phyloP scores from a whole-genome alignment of 345 rosid species.

The Balakata baccata region DNA sequence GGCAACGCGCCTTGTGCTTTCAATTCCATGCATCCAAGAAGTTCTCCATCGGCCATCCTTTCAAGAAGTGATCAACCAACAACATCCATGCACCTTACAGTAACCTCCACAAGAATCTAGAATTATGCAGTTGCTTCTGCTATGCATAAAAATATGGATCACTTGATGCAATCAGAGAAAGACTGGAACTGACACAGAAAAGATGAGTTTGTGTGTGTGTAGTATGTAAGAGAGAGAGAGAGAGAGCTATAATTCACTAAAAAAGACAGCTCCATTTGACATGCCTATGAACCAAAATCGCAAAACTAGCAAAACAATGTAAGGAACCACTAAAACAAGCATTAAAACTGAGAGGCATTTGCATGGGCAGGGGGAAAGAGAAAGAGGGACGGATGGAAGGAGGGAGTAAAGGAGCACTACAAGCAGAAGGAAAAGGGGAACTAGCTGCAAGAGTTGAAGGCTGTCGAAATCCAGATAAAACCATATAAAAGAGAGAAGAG shows the following conservation, averaged over 20 bases:
- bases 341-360: neutral
- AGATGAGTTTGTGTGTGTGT: neutral
- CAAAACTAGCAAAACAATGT: neutral
- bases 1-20: neutral
- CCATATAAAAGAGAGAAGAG: neutral
- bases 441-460: neutral
- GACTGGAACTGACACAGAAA: neutral
- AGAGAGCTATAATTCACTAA: neutral
- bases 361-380: neutral
- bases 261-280: too few species aligned
- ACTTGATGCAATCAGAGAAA: neutral
- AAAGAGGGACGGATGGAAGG: neutral
- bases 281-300: neutral
- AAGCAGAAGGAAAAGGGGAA: neutral
- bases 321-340: neutral
- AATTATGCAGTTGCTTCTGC: neutral
- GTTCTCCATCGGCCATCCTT: neutral
- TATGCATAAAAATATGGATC: neutral
- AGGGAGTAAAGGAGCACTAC: neutral
- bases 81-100: neutral
- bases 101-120: neutral
- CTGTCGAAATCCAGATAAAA: neutral
- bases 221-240: neutral
- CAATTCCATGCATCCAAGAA: neutral
- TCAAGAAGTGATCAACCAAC: neutral